These are phyloP conservation scores for Rutstroemia sp. DNA, from an alignment of 2,329 filamentous ascomycete species.

Conservation along the genomic window DNA sequence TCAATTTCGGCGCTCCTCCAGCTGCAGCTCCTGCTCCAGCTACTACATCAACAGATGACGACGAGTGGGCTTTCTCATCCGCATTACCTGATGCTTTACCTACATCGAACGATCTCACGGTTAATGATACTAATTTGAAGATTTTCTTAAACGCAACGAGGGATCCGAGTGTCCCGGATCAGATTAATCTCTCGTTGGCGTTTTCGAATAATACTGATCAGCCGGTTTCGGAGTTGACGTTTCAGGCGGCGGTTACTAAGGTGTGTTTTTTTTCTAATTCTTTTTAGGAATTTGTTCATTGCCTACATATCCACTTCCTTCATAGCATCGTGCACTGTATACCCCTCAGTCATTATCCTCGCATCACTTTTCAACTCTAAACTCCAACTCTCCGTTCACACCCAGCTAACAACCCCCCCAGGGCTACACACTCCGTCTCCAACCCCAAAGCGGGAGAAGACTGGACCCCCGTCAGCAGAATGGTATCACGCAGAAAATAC, in stretches of 20 bases:
- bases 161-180: constrained; percentile 31
- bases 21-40: constrained; percentile 29
- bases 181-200: constrained; percentile 65
- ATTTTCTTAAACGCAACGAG: constrained; percentile 68
- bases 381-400: neutral
- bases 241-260: constrained; percentile 90
- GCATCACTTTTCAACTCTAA: neutral
- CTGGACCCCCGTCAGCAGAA: constrained; percentile 61
- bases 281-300: too few species aligned
- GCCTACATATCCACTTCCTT: neutral
- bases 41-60: constrained; percentile 56
- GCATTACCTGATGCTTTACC: constrained; percentile 59
- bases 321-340: neutral
- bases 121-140: constrained; percentile 63
- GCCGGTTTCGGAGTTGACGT: constrained; percentile 72
- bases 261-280: too few species aligned
- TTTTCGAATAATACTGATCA: constrained; percentile 76
- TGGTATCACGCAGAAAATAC: constrained; percentile 76
- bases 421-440: constrained; percentile 74
- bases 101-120: constrained; percentile 47
- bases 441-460: constrained; percentile 75
- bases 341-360: neutral
- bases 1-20: constrained; percentile 32
- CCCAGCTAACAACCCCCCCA: constrained; percentile 31
- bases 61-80: constrained; percentile 92